Conservation (phyloP, 192 early-diverging fungal species). For the Linderina pennispora region DNA sequence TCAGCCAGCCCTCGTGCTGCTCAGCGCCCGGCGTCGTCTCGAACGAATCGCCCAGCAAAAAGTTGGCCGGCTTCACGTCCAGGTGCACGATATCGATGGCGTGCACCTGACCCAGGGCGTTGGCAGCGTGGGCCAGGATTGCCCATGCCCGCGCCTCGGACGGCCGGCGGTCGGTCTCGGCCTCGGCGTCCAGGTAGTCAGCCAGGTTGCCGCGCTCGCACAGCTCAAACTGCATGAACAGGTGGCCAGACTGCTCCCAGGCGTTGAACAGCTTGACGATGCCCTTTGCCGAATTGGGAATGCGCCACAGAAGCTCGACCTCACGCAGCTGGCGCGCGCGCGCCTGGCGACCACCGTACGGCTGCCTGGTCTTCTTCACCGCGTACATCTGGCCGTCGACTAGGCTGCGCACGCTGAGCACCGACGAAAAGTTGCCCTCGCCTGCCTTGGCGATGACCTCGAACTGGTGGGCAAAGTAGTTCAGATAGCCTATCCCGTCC, state of each 20-base stretch:
- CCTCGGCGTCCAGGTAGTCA: constrained; percentile 19
- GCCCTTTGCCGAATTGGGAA: constrained; percentile 52
- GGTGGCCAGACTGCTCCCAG: constrained; percentile 86
- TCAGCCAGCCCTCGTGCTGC: constrained; percentile 54
- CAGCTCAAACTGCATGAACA: constrained; percentile 88
- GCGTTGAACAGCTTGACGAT: constrained; percentile 71
- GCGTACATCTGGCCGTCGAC: constrained; percentile 64
- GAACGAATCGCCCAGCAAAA: constrained; percentile 55
- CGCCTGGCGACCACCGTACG: constrained; percentile 65
- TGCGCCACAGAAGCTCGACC: constrained; percentile 69
- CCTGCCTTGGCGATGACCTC: constrained; percentile 59
- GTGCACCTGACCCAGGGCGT: constrained; percentile 73
- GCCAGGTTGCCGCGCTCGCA: constrained; percentile 70
- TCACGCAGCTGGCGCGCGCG: constrained; percentile 69
- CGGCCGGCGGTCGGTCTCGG: constrained; percentile 7
- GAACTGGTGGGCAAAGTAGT: constrained; percentile 73
- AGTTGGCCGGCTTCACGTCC: constrained; percentile 87
- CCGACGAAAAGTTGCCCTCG: constrained; percentile 75
- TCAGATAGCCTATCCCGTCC: constrained; percentile 36
- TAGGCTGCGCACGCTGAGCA: constrained; percentile 66
- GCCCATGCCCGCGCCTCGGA: constrained; percentile 67
- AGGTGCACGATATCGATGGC: constrained; percentile 68
- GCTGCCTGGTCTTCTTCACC: constrained; percentile 69
- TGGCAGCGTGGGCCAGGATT: constrained; percentile 39
- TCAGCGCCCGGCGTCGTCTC: constrained; percentile 17